Evolutionary conservation across 768 basidiomycete genomes (phyloP), one percentile per base, ranked within the genome.

Genomic region (Tricholoma bakamatsutake): DNA sequence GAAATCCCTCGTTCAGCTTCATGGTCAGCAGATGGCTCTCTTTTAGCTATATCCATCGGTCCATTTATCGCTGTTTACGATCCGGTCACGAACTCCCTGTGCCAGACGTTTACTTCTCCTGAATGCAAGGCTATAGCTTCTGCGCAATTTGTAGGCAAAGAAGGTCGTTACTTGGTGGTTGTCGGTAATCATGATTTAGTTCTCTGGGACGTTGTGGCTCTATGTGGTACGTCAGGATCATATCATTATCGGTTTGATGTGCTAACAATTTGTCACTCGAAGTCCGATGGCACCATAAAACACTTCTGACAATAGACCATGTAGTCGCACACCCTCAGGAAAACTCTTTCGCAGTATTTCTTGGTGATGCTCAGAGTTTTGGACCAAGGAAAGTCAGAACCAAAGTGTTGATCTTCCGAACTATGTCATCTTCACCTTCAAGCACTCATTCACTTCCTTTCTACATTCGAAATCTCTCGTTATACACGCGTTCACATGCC

Each of bases 21-120:
- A 1, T 97, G 93, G 85, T 91, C 95, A 5, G 79, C 77, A 4
- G 97, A 99, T 67, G 87, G 83, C 8, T 94, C 94, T 5, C 76
- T 99, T 31, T 73, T 98, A 46, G 88, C 87, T 11, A 78, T 95
- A 18, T 76, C 85, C 11, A 78, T 88, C 52, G 84, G 83, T 0
- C 66, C 79, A 13, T 81, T 81, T 57, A 76, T 95, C 52, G 81
- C 83, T 5, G 68, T 98, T 5, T 97, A 89, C 69, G 85, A 93
- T 62, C 78, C 90, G 0, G 62, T 72, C 18, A 83, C 82, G 21
- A 87, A 83, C 57, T 69, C 75, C 21, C 70, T 90, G 13, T 73
- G 80, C 17, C 82, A 82, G 43, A 82, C 81, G 0, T 73, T 93
- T 57, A 78, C 80, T 27, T 76, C 75, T 39, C 80, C 83, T 37